Conservation (phyloP, 495 filamentous ascomycete species). For the Neurospora intermedia region DNA sequence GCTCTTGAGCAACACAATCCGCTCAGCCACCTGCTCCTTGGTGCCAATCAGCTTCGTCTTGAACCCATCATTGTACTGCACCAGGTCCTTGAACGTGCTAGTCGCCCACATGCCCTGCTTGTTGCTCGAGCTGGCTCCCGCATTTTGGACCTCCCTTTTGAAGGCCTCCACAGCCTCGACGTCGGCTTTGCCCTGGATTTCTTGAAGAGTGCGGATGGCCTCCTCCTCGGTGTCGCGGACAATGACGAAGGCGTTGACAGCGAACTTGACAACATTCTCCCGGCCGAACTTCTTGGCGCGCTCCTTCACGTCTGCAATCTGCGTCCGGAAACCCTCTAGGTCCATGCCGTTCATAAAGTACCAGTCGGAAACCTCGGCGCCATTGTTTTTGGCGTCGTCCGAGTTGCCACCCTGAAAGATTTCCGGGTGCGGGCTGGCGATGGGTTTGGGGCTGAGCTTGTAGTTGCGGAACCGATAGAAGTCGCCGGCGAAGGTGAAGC, state of each 20-base stretch:
- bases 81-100: constrained; percentile 35
- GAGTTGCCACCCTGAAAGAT: constrained; percentile 42
- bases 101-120: constrained; percentile 40
- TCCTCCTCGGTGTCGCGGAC: constrained; percentile 39
- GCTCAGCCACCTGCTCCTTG: constrained; percentile 36
- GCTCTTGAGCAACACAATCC: constrained; percentile 36
- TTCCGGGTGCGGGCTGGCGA: constrained; percentile 32
- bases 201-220: constrained; percentile 30
- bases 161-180: constrained; percentile 36
- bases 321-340: constrained; percentile 35
- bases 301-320: constrained; percentile 34
- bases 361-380: constrained; percentile 31
- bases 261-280: constrained; percentile 31
- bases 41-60: constrained; percentile 42
- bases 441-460: constrained; percentile 33
- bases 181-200: constrained; percentile 42
- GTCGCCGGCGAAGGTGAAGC: constrained; percentile 36
- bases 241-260: constrained; percentile 38
- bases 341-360: constrained; percentile 45
- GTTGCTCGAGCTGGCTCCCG: constrained; percentile 29
- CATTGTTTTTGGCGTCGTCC: constrained; percentile 34
- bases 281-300: constrained; percentile 27
- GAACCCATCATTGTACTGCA: constrained; percentile 43
- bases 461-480: constrained; percentile 42
- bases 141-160: constrained; percentile 31